phyloP scores from a whole-genome alignment of 2,329 filamentous ascomycete genomes.

The Fusarium sp. region DNA sequence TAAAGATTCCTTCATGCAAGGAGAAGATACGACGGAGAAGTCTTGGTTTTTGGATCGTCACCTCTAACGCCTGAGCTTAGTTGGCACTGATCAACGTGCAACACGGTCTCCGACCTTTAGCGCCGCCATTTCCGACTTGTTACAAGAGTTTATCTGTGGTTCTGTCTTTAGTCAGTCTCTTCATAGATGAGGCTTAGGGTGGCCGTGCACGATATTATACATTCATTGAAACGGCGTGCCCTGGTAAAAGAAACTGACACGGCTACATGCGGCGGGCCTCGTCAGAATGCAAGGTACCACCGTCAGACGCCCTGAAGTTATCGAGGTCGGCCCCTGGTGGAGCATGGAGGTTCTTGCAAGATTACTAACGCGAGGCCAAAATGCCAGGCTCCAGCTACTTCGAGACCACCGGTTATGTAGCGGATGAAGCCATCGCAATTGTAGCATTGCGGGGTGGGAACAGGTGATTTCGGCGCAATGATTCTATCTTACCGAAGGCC shows the following conservation, averaged over 20 bases:
- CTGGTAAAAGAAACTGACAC: constrained; percentile 30
- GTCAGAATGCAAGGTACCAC: constrained; percentile 33
- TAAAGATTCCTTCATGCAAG: constrained; percentile 8
- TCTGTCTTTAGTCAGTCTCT: constrained; percentile 16
- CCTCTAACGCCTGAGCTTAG: constrained; percentile 7
- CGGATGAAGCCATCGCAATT: constrained; percentile 21
- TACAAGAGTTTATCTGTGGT: constrained; percentile 18
- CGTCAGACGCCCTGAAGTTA: constrained; percentile 7
- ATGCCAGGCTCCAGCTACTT: constrained; percentile 18
- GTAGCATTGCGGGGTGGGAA: constrained; percentile 31
- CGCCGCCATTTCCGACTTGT: constrained; percentile 41
- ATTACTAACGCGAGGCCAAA: constrained; percentile 6
- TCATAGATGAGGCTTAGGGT: constrained; percentile 36
- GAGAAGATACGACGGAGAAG: neutral
- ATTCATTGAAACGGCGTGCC: constrained; percentile 12
- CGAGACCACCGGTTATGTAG: constrained; percentile 14
- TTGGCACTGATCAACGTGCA: constrained; percentile 24
- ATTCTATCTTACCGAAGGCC: constrained; percentile 16
- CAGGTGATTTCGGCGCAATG: constrained; percentile 44
- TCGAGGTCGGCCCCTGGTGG: constrained; percentile 7
- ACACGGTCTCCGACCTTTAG: constrained; percentile 30
- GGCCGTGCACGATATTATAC: constrained; percentile 28
- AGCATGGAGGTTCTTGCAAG: constrained; percentile 2
- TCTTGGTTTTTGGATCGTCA: constrained; percentile 5
- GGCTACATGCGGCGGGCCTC: constrained; percentile 40